These are phyloP conservation scores for Zygosaccharomyces bisporus DNA, from an alignment of 805 yeast species.

Conservation along the genomic window DNA sequence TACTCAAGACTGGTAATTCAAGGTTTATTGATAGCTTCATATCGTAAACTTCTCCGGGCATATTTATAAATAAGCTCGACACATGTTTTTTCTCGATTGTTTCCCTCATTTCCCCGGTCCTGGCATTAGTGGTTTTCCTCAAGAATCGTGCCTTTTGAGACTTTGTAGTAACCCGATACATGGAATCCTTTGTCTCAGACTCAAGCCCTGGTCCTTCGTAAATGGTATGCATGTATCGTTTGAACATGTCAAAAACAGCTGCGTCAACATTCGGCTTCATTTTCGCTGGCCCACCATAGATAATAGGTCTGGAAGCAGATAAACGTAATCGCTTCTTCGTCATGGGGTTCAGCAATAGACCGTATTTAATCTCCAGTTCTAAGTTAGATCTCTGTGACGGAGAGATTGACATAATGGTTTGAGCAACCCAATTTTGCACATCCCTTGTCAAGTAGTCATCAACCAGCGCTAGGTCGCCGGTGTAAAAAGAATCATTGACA, in stretches of 20 bases:
- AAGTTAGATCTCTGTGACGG: constrained; percentile 46
- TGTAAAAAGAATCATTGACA: constrained; percentile 58
- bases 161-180: constrained; percentile 51
- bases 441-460: constrained; percentile 69
- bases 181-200: constrained; percentile 54
- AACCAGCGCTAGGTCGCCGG: constrained; percentile 50
- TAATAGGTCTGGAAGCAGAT: constrained; percentile 59
- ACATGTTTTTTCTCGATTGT: constrained; percentile 65
- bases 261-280: constrained; percentile 62
- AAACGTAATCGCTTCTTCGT: constrained; percentile 53
- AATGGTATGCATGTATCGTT: constrained; percentile 38
- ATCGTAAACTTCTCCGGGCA: constrained; percentile 70
- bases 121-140: constrained; percentile 58
- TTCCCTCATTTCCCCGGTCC: constrained; percentile 54
- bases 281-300: constrained; percentile 49
- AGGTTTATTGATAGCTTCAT: constrained; percentile 63
- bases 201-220: constrained; percentile 41
- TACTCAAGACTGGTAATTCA: constrained; percentile 56
- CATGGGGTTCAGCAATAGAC: constrained; percentile 57
- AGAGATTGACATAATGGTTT: constrained; percentile 59
- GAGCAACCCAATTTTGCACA: constrained; percentile 79
- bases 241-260: constrained; percentile 51
- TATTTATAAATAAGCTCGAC: constrained; percentile 60
- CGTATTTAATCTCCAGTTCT: constrained; percentile 67
- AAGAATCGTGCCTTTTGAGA: constrained; percentile 55